A percentile compares a stretch with the other conserved stretches of the same genome.
Evolutionary conservation across 441 rosid genomes (phyloP).

Genomic region (Syzygium syzygioides): DNA sequence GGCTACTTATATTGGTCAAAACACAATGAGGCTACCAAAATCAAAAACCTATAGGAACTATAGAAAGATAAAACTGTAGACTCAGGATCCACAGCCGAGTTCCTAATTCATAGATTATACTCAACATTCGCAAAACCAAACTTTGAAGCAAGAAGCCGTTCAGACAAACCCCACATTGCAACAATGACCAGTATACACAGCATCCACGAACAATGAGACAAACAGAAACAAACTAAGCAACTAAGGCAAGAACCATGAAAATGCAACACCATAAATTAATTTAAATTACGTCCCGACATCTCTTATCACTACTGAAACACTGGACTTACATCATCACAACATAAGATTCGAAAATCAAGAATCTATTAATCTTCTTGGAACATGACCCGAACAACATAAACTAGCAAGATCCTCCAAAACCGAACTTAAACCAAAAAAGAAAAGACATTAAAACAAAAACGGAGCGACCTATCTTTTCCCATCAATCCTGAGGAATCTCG

Average conservation of each 20-base stretch:
- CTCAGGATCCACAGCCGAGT: background rate
- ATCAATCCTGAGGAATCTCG: constrained; percentile 51
- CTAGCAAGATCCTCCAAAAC: background rate
- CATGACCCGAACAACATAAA: background rate
- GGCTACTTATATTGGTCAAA: background rate
- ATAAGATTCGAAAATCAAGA: background rate
- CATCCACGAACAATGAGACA: background rate
- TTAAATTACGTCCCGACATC: background rate
- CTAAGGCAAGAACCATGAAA: background rate
- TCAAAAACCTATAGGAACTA: background rate
- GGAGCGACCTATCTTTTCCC: background rate
- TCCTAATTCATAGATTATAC: background rate
- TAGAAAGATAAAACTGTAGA: background rate
- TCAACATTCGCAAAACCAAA: background rate
- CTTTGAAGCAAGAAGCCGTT: background rate
- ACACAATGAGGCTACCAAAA: background rate
- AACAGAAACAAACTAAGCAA: background rate
- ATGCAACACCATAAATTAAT: background rate
- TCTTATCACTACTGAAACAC: background rate
- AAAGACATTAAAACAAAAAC: background rate
- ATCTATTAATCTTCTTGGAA: background rate
- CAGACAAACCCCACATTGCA: background rate
- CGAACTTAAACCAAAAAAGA: background rate
- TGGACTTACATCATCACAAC: background rate
- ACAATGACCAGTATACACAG: background rate